Base-by-base conservation (phyloP, 2,329 filamentous ascomycete species). In the Fusarium lateritium region DNA sequence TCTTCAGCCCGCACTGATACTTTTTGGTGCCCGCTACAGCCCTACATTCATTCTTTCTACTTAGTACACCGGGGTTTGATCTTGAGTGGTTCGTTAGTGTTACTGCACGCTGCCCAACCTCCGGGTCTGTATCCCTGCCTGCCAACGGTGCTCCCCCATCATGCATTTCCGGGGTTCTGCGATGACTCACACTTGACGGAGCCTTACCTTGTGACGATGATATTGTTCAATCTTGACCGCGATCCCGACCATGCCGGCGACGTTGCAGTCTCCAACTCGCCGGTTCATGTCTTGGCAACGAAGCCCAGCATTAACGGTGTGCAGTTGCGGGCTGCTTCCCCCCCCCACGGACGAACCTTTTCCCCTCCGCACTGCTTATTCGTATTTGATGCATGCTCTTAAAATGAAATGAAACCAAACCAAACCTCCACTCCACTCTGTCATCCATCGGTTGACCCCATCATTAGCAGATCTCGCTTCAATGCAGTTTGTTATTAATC, bases 61-160 rank as follows among this genome's bases (percentile, higher is more conserved):
- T 44, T 28, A 26, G 31, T 24, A 44, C 51, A 43, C 62, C 59
- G 38, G 62, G 49, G 44, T 62, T 54, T 66, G 24, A 46, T 53
- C 15, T 44, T 67, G 59, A 62, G 59, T 72, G 65, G 68, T 69
- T 74, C 61, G 53, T 56, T 46, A 47, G 53, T 57, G 50, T 60
- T 44, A 49, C 39, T 57, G 52, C 53, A 24, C 46, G 53, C 28
- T 31, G 34, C 46, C 47, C 43, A 45, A 52, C 51, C 42, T 65
- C 54, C 60, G 68, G 65, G 65, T 74, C 63, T 52, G 55, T 49
- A 74, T 71, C 72, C 72, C 72, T 74, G 66, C 56, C 63, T 68
- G 63, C 61, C 63, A 72, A 46, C 52, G 43, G 58, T 54, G 44
- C 15, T 61, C 40, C n/a, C 26, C 34, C 49, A 47, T 51, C 34